phyloP scores from a whole-genome alignment of 164 flowering plant genomes.

The Aristolochia contorta region DNA sequence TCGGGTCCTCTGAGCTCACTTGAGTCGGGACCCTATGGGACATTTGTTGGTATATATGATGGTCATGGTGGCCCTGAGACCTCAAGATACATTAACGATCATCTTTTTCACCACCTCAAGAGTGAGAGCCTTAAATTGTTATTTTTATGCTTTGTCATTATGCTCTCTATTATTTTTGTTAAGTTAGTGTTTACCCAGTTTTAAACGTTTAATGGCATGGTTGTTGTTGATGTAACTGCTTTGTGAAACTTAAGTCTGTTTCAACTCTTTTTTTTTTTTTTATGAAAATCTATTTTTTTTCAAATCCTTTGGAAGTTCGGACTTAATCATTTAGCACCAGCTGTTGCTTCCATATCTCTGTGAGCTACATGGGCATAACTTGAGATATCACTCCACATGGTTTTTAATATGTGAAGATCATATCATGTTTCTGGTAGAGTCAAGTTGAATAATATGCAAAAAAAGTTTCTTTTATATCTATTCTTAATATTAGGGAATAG shows the following conservation, averaged over 20 bases:
- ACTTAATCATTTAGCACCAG: too few relatives aligned
- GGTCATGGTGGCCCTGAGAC: conserved; percentile 94
- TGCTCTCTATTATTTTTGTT: not conserved
- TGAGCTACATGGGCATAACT: too few relatives aligned
- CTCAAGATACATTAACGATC: conserved; percentile 53
- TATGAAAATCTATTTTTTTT: not conserved
- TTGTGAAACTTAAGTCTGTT: not conserved
- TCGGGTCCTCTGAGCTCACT: conserved; percentile 51
- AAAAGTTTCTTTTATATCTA: too few relatives aligned
- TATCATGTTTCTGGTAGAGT: too few relatives aligned
- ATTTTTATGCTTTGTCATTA: not conserved
- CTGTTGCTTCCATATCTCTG: too few relatives aligned
- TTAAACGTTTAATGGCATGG: not conserved
- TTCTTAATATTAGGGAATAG: too few relatives aligned
- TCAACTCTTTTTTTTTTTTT: not conserved
- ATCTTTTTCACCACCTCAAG: conserved; percentile 69
- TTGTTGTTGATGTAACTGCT: not conserved
- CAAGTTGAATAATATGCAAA: too few relatives aligned
- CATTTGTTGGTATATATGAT: conserved; percentile 72
- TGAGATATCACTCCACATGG: too few relatives aligned
- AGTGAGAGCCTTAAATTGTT: conserved; percentile 28
- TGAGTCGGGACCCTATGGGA: conserved; percentile 68
- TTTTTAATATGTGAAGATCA: too few relatives aligned
- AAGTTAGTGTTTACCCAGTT: not conserved
- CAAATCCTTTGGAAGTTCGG: not conserved